These are phyloP conservation scores for Iberis pinnata DNA, from an alignment of 345 rosid genomes.

Conservation along the genomic window DNA sequence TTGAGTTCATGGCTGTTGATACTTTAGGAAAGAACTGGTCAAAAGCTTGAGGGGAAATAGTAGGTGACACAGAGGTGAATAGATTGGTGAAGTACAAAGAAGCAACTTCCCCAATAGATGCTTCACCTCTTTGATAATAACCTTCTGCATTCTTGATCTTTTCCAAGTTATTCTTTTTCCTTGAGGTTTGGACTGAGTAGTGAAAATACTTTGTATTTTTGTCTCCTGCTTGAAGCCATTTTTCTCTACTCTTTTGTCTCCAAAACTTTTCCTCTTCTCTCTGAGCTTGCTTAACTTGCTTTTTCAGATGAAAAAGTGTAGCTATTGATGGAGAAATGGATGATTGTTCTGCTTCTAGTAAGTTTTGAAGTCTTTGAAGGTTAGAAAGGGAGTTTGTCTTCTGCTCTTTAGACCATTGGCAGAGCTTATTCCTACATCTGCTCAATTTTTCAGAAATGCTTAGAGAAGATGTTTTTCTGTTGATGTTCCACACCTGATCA, in stretches of 20 bases:
- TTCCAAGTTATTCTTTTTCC: background rate
- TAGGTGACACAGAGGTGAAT: background rate
- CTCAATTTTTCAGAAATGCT: too few relatives aligned
- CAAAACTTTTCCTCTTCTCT: background rate
- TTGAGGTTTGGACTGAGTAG: background rate
- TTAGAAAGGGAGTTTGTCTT: too few relatives aligned
- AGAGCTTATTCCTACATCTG: too few relatives aligned
- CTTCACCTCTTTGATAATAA: background rate
- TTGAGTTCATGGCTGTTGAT: too few relatives aligned
- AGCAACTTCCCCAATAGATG: background rate
- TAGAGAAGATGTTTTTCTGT: too few relatives aligned
- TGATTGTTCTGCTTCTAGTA: too few relatives aligned
- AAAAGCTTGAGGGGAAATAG: rapidly evolving
- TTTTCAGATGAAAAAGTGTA: too few relatives aligned
- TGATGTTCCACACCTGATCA: too few relatives aligned
- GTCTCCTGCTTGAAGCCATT: background rate
- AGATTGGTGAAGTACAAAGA: background rate
- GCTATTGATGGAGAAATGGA: too few relatives aligned
- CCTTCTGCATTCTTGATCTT: background rate
- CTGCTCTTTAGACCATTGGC: too few relatives aligned
- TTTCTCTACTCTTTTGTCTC: background rate
- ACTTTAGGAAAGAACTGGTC: background rate
- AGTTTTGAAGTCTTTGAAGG: too few relatives aligned
- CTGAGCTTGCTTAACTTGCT: too few relatives aligned
- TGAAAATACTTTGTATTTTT: background rate